A percentile compares a stretch with the other conserved stretches of the same genome.
phyloP scores from a whole-genome alignment of 169 alveolate species.

The Toxoplasma gondii region DNA sequence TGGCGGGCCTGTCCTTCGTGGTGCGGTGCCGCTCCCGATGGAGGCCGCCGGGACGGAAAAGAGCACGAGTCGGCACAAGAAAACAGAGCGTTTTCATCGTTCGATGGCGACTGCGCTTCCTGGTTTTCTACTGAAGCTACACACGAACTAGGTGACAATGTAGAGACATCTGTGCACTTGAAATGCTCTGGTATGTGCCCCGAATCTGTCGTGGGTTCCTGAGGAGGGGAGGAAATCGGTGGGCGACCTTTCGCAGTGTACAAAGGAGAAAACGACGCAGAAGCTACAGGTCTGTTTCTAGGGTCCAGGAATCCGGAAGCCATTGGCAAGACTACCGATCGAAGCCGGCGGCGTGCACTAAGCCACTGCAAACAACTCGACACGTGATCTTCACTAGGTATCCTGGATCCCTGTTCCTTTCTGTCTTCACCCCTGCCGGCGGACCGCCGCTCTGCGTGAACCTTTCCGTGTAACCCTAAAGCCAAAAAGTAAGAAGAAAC shows the following conservation, averaged over 20 bases:
- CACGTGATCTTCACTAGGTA: no score
- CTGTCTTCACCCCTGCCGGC: background rate
- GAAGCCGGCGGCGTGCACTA: no score
- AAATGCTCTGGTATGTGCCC: background rate
- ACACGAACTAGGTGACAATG: background rate
- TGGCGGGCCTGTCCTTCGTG: background rate
- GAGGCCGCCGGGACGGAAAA: background rate
- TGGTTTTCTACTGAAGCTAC: background rate
- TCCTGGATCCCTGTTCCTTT: background rate
- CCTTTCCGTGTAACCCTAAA: background rate
- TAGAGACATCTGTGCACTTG: background rate
- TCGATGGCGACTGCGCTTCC: background rate
- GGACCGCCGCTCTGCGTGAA: background rate
- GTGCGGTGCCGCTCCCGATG: background rate
- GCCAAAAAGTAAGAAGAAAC: background rate
- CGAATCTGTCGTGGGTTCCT: background rate
- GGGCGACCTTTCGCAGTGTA: background rate
- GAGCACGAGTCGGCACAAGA: background rate
- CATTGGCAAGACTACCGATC: background rate
- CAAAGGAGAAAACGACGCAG: background rate
- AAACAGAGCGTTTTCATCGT: background rate
- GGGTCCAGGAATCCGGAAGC: background rate
- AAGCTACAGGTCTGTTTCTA: background rate
- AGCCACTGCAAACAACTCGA: no score
- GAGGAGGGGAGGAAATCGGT: background rate